phyloP scores from a whole-genome alignment of 495 filamentous ascomycete genomes.

The Pyrenula massariospora region DNA sequence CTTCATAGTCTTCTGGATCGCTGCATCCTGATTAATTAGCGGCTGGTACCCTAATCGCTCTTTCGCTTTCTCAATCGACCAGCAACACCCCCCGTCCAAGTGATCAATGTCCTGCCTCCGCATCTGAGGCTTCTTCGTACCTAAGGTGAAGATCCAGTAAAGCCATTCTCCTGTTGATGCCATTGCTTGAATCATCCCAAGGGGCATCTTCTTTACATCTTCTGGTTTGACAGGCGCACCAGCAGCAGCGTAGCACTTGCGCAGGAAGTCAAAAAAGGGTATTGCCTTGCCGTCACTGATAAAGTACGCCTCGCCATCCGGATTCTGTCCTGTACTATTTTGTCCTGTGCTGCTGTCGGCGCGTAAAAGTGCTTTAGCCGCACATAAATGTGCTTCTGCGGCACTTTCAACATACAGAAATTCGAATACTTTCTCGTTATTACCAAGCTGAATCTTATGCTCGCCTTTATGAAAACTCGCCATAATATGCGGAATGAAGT shows the following conservation, averaged over 20 bases:
- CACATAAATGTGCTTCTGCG: conserved; percentile 62
- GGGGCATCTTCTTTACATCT: conserved; percentile 12
- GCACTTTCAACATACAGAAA: conserved; percentile 74
- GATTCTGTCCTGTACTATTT: background rate
- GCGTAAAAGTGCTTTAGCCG: conserved; percentile 18
- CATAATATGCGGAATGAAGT: conserved; percentile 6
- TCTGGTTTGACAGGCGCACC: conserved; percentile 8
- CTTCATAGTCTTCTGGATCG: conserved; percentile 8
- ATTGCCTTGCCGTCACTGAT: conserved; percentile 13
- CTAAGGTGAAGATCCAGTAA: conserved; percentile 11
- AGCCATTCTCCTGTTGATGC: conserved; percentile 11
- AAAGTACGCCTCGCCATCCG: conserved; percentile 15
- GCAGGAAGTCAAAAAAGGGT: conserved; percentile 15
- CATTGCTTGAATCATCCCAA: conserved; percentile 9
- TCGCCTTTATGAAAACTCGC: conserved; percentile 8
- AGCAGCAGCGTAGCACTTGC: conserved; percentile 10
- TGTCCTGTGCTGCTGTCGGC: background rate
- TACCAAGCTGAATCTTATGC: conserved; percentile 14
- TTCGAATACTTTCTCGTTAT: conserved; percentile 46
- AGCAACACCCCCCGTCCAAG: conserved; percentile 9
- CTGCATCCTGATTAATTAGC: conserved; percentile 12
- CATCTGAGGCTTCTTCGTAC: conserved; percentile 9
- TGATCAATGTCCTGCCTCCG: conserved; percentile 9
- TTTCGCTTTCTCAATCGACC: conserved; percentile 17
- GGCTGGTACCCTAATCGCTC: conserved; percentile 14